Evolutionary conservation across 345 rosid genomes (phyloP).

Genomic region (Abelmoschus esculentus): DNA sequence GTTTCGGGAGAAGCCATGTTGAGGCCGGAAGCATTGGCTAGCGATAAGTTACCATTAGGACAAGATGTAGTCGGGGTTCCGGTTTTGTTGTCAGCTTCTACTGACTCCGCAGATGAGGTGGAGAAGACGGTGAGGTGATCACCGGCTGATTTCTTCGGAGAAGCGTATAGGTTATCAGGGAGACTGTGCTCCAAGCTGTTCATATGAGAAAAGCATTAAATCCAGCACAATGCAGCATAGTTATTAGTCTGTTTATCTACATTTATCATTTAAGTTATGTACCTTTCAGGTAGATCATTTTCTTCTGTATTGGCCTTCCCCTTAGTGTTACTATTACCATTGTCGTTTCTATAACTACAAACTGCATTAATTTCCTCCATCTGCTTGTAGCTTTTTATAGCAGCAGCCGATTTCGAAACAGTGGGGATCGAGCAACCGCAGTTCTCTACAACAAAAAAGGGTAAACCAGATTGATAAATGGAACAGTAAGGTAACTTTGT

Average conservation of each 20-base stretch:
- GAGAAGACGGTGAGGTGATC: constrained; percentile 31
- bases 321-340: constrained; percentile 13
- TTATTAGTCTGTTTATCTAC: neutral
- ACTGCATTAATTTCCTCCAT: too few species aligned
- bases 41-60: too few species aligned
- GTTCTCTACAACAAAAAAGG: too few species aligned
- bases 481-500: too few species aligned
- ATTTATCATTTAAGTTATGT: neutral
- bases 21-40: too few species aligned
- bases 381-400: constrained; percentile 10
- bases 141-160: constrained; percentile 42
- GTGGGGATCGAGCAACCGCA: too few species aligned
- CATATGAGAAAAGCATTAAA: neutral
- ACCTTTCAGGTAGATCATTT: constrained; percentile 45
- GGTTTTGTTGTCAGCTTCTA: constrained; percentile 20
- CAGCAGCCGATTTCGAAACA: too few species aligned
- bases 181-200: constrained; percentile 56
- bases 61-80: constrained; percentile 18
- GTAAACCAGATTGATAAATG: too few species aligned
- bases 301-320: constrained; percentile 33
- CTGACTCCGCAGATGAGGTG: constrained; percentile 14
- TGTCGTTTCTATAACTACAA: constrained; percentile 16
- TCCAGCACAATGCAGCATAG: neutral
- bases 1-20: too few species aligned
- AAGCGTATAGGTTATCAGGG: constrained; percentile 62